Conservation (phyloP, 495 filamentous ascomycete species). For the Hypoxylon perforatum region DNA sequence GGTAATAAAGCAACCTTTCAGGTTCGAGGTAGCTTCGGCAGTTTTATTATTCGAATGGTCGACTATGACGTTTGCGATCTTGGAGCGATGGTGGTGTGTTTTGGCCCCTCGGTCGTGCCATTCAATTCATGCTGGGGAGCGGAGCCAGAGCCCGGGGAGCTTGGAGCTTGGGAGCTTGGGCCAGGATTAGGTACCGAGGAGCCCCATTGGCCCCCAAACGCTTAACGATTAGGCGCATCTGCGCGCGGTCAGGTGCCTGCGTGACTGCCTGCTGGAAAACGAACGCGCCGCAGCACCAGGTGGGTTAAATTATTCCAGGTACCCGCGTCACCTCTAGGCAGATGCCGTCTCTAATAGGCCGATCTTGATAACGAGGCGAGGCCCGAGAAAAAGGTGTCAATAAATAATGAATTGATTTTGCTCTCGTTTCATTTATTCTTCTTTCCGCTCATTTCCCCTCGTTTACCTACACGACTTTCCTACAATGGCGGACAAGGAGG, state of each 20-base stretch:
- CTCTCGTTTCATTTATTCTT: slow-evolving; percentile 1
- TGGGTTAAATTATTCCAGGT: slow-evolving; percentile 1
- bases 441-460: not conserved
- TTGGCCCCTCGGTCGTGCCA: slow-evolving; percentile 32
- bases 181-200: not conserved
- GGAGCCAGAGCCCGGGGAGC: too few relatives aligned
- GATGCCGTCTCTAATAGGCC: slow-evolving; percentile 18
- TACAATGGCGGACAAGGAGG: slow-evolving; percentile 92
- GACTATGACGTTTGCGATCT: slow-evolving; percentile 27
- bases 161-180: slow-evolving; percentile 25
- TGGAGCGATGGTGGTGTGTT: slow-evolving; percentile 15
- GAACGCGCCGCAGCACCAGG: slow-evolving; percentile 10
- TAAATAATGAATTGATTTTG: not conserved
- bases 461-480: slow-evolving; percentile 1
- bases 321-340: slow-evolving; percentile 28
- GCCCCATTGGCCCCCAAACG: slow-evolving; percentile 14
- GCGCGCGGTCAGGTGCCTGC: slow-evolving; percentile 42
- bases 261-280: slow-evolving; percentile 29
- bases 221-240: slow-evolving; percentile 46
- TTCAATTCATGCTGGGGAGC: slow-evolving; percentile 6
- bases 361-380: slow-evolving; percentile 7
- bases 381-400: not conserved
- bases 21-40: slow-evolving; percentile 6
- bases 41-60: slow-evolving; percentile 12
- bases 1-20: not conserved